These are phyloP conservation scores for Orobanche coerulescens DNA, from an alignment of 257 asterid species.

Conservation along the genomic window DNA sequence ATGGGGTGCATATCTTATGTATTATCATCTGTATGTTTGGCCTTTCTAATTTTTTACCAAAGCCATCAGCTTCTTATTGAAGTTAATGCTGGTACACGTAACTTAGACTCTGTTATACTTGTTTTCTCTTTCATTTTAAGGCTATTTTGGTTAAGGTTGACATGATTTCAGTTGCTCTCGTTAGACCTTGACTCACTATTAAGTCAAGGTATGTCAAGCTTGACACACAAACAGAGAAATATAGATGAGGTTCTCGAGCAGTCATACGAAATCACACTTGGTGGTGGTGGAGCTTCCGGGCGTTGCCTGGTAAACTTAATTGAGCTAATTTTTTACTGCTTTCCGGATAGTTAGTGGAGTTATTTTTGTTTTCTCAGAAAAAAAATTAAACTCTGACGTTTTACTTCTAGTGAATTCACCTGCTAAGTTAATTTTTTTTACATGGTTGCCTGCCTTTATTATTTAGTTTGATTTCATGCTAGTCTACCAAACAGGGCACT, in stretches of 20 bases:
- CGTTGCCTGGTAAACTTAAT: conserved; percentile 58
- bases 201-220: conserved; percentile 57
- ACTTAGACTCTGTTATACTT: conserved; percentile 17
- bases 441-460: conserved; percentile 13
- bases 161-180: conserved; percentile 54
- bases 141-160: conserved; percentile 11
- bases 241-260: conserved; percentile 55
- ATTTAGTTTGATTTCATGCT: conserved; percentile 4
- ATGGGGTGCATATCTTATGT: conserved; percentile 7
- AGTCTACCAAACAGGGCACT: neutral
- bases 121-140: neutral
- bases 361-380: neutral
- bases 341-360: neutral
- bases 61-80: conserved; percentile 1
- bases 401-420: conserved; percentile 4
- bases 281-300: conserved; percentile 62
- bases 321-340: conserved; percentile 10
- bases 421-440: conserved; percentile 1
- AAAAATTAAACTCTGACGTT: neutral
- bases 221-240: conserved; percentile 51
- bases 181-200: conserved; percentile 56
- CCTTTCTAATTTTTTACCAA: neutral
- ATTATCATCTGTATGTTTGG: conserved; percentile 1
- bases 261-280: conserved; percentile 67
- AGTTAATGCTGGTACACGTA: neutral